A percentile compares a stretch with the other conserved stretches of the same genome.
phyloP scores from a whole-genome alignment of 495 filamentous ascomycete genomes.

The Penicillium soppii region DNA sequence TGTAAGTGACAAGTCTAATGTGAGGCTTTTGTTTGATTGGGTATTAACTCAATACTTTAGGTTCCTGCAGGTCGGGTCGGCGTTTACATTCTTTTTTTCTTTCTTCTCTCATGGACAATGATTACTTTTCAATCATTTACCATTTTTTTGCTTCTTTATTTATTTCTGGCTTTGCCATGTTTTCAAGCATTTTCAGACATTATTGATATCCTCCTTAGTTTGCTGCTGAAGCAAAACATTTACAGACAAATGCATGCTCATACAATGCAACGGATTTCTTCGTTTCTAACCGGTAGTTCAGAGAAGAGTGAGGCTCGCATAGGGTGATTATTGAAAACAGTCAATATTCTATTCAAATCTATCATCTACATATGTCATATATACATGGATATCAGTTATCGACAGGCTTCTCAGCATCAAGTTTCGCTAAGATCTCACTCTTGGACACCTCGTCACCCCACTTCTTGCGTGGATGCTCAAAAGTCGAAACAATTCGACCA shows the following conservation, averaged over 20 bases:
- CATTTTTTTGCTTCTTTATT: background rate
- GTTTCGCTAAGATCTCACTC: conserved; percentile 37
- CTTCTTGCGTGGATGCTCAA: conserved; percentile 68
- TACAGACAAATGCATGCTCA: too few relatives aligned
- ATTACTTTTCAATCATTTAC: background rate
- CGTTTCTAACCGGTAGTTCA: too few relatives aligned
- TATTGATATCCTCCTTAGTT: background rate
- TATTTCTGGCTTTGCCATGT: too few relatives aligned
- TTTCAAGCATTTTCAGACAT: background rate
- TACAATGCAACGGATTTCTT: too few relatives aligned
- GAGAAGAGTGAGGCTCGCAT: too few relatives aligned
- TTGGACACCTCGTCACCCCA: conserved; percentile 55
- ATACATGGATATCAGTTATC: background rate
- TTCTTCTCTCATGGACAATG: background rate
- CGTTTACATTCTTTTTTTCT: background rate
- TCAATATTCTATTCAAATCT: background rate
- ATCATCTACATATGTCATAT: background rate
- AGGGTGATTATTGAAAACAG: background rate
- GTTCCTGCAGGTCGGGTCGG: conserved; percentile 4
- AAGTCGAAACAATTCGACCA: conserved; percentile 57
- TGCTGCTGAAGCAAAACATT: too few relatives aligned
- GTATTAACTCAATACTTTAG: background rate
- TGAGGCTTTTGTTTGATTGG: background rate
- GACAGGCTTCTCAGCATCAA: conserved; percentile 31
- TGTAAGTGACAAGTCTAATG: too few relatives aligned